Evolutionary conservation across 805 yeast genomes (phyloP), one percentile per base, ranked within the genome.

Genomic region (Lipomyces yamadae): DNA sequence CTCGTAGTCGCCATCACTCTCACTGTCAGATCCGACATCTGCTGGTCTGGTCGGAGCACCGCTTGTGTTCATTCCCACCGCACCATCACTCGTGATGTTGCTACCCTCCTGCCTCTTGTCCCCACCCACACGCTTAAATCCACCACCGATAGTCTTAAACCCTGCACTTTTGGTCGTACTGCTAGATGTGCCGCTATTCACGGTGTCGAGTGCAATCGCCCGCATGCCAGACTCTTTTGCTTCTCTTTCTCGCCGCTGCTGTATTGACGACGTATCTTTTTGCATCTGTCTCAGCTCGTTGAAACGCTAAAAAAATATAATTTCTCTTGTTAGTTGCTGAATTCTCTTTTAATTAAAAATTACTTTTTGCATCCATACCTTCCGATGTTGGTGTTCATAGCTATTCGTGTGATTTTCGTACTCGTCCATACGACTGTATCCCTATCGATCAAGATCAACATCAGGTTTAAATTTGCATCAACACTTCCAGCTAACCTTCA

Each of bases 381-480:
- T 69, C 32, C 62, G 61, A 45, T 70, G 72, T 54, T 66, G 67
- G 50, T 70, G 72, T 45, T 70, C 72, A 63, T 70, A 70, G 54
- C 70, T 64, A 34, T 59, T 55, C 3, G 61, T 66, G 56, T 70
- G 72, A 32, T 59, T 69, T 15, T 70, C 72, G 45, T 66, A 70
- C 60, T 70, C 72, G 56, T 66, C 66, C 70, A 63, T 66, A 1
- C 72, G 60, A 30, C 71, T 64, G 54, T 70, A 70, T 30, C 72
- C 71, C 71, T 68, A 30, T 7, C 4, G n/a, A 11, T 3, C 15
- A 15, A 15, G 35, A 29, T 10, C 8, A 39, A 13, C 4, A 48
- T 29, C 52, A 61, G 30, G 30, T 13, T 58, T 37, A 30, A 34
- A 30, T 2, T 5, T n/a, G 2, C 15, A 5, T 7, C 13, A 35